These are phyloP conservation scores for Neonectria faginata DNA, from an alignment of 2,329 filamentous ascomycete genomes.

Conservation along the genomic window DNA sequence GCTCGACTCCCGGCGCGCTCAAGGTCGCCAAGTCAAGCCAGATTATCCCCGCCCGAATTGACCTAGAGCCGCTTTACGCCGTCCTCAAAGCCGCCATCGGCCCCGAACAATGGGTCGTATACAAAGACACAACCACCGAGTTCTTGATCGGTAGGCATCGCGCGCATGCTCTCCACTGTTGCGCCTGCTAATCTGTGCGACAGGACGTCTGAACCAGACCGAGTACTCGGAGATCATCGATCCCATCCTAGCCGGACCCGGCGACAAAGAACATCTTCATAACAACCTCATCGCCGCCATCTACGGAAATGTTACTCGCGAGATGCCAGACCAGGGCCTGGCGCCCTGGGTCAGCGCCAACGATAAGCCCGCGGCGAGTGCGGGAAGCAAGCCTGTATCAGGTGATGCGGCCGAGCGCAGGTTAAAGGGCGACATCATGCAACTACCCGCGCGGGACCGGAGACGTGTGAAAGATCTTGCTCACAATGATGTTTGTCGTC, in stretches of 20 bases:
- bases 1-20: conserved; percentile 60
- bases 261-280: conserved; percentile 72
- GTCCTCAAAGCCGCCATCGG: conserved; percentile 70
- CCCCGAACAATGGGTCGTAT: conserved; percentile 71
- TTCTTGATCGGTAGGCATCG: conserved; percentile 68
- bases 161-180: conserved; percentile 2
- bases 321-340: conserved; percentile 75
- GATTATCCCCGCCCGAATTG: conserved; percentile 73
- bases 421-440: conserved; percentile 77
- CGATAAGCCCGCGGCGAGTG: conserved; percentile 70
- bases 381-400: conserved; percentile 70
- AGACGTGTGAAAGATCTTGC: conserved; percentile 74
- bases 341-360: conserved; percentile 79
- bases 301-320: conserved; percentile 76
- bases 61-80: conserved; percentile 74
- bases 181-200: conserved; percentile 46
- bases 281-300: conserved; percentile 76
- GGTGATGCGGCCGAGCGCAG: conserved; percentile 74
- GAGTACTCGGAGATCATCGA: conserved; percentile 72
- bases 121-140: conserved; percentile 72
- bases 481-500: conserved; percentile 68
- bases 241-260: conserved; percentile 68
- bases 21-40: conserved; percentile 71
- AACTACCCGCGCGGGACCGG: conserved; percentile 73
- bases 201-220: conserved; percentile 72